Evolutionary conservation across 2,329 filamentous ascomycete species (phyloP), one percentile per base, ranked within the genome.

Genomic region (Tothia fuscella): DNA sequence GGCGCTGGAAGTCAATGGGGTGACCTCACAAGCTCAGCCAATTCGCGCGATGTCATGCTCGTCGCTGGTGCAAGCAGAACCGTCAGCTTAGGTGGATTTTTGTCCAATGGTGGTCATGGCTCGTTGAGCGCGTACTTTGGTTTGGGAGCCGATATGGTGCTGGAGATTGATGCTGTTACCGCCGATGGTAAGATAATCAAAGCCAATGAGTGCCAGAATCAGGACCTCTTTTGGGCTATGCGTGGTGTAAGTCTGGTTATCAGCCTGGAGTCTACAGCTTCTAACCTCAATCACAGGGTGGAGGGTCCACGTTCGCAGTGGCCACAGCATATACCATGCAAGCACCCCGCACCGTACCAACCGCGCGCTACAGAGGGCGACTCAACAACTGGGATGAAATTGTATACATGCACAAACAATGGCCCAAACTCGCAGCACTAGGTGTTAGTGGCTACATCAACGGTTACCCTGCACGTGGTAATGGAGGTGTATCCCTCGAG

Each of bases 121-220:
- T 52, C 54, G 5, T 53, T 57, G 14, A 52, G 52, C 5, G 42
- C 51, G 0, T 50, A 53, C 21, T 56, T 53, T 41, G 60, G 61
- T 3, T 48, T 63, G 2, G 60, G 59, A 2, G 54, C 52, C 14
- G 60, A 64, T 41, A 56, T 62, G 46, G 57, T 63, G 13, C 43
- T 62, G 5, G 53, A 52, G 13, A 63, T 63, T 3, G 61, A 54
- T 30, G 42, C 67, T 3, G 57, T 67, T 2, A 54, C 65, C 39
- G 53, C 54, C 2, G 41, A 56, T 4, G 65, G 63, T 3, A 44
- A 56, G 6, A 47, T 65, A 1, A 48, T 62, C 5, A 55, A 61
- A 5, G 64, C 63, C 2, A 56, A 60, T 30, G 55, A 59, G 12
- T 45, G 40, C 16, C 39, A 44, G 20, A 44, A 45, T 28, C 14